Conservation (phyloP, 1,284 basidiomycete genomes). For the Malassezia sp. region DNA sequence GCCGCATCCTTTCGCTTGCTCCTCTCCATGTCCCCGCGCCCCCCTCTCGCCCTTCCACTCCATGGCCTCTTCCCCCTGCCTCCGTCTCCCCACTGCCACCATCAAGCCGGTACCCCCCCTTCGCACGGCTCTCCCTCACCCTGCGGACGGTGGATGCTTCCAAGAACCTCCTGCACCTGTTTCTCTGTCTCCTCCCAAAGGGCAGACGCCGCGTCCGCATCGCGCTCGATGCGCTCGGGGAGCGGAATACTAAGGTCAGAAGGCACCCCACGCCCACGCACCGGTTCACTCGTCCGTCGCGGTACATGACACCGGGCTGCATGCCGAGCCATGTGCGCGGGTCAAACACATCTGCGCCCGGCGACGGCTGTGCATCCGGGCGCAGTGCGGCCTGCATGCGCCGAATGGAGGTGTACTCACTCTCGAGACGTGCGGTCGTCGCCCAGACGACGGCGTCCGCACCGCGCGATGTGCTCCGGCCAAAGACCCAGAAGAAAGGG, state of each 20-base stretch:
- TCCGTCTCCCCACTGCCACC: too few species aligned
- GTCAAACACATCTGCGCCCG: too few species aligned
- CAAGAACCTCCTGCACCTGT: background rate
- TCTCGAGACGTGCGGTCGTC: conserved; percentile 16
- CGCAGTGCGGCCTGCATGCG: too few species aligned
- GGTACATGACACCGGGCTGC: conserved; percentile 7
- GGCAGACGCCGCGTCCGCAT: background rate
- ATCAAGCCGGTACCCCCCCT: too few species aligned
- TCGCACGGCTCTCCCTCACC: too few species aligned
- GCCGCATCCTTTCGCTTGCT: too few species aligned
- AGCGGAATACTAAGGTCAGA: background rate
- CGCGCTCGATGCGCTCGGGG: background rate
- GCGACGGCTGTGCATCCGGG: too few species aligned
- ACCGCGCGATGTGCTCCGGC: conserved; percentile 22
- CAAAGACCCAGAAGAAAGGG: conserved; percentile 27
- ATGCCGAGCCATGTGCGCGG: conserved; percentile 14
- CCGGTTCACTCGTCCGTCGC: conserved; percentile 9
- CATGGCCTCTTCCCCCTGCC: too few species aligned
- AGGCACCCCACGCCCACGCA: background rate
- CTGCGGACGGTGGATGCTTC: too few species aligned
- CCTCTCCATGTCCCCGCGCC: too few species aligned
- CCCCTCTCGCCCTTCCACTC: too few species aligned
- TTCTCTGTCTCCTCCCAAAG: conserved; percentile 11
- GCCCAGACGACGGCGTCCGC: conserved; percentile 27
- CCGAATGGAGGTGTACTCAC: background rate